Evolutionary conservation across 2,329 filamentous ascomycete species (phyloP), one percentile per base, ranked within the genome.

Genomic region (Exophiala sp.): DNA sequence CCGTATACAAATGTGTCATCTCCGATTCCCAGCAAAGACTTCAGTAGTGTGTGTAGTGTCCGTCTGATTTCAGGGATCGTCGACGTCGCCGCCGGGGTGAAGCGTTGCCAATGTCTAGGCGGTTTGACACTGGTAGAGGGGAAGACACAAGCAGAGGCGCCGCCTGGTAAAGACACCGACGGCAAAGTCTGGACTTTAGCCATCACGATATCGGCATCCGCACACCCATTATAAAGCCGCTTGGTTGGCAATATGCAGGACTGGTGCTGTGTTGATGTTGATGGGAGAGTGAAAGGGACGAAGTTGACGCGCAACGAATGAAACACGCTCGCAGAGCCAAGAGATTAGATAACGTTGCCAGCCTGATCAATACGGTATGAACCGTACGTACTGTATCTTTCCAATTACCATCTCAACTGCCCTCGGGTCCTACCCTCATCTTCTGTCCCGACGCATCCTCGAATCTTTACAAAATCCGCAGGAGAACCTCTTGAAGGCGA

Each of bases 111-210:
- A 22, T 55, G 32, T 46, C 34, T 44, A 22, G 55, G 55, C 24
- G 55, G 46, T 29, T 48, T 49, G 34, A 55, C 23, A 16, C 27
- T 19, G 10, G 27, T 37, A n/a, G 37, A 24, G 1, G 55, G 40
- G 35, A 57, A 57, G 45, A 57, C 55, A 9, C 52, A 57, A n/a
- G 43, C 44, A 23, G 55, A 55, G 14, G 43, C 46, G 18, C 48
- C 42, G 27, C 43, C 42, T 2, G 21, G 14, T 10, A 18, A 9
- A 8, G 49, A 18, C 11, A 23, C 19, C n/a, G 23, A 6, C 7
- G 39, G 14, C 13, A 44, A 22, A 27, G 23, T 42, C 37, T 53
- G 41, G 11, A 29, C 45, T 21, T 48, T 44, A 6, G 48, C 47
- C 52, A 43, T 46, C 37, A 46, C 21, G 11, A 5, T 3, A 14